phyloP scores from a whole-genome alignment of 257 asterid species.

The Verbascum thapsus region DNA sequence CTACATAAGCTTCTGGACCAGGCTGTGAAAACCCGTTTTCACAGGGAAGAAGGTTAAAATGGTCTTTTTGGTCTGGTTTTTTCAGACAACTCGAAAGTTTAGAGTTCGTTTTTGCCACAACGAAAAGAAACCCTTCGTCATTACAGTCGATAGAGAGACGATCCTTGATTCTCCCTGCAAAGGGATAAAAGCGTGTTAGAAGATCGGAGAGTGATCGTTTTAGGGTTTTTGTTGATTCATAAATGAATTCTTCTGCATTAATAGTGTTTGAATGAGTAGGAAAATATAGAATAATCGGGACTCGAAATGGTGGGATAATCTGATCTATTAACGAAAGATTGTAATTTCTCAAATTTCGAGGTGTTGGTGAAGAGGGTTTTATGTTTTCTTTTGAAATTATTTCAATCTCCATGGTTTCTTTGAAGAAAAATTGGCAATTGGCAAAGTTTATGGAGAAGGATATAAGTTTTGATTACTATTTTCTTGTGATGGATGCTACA shows the following conservation, averaged over 20 bases:
- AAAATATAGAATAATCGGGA: slow-evolving; percentile 26
- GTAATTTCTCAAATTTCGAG: slow-evolving; percentile 30
- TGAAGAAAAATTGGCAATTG: neutral
- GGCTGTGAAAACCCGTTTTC: neutral
- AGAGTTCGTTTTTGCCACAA: neutral
- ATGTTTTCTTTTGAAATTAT: slow-evolving; percentile 25
- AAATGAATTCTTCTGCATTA: too few species aligned
- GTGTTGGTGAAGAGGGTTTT: slow-evolving; percentile 36
- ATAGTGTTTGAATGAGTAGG: neutral
- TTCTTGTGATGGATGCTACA: too few species aligned
- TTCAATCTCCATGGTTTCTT: slow-evolving; percentile 5
- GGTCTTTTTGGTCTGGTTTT: slow-evolving; percentile 12
- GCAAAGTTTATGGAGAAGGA: too few species aligned
- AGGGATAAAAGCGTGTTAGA: slow-evolving; percentile 30
- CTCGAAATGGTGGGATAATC: slow-evolving; percentile 4
- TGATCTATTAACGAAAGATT: slow-evolving; percentile 36
- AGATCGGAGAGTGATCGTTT: slow-evolving; percentile 24
- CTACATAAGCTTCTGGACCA: neutral
- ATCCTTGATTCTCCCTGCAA: slow-evolving; percentile 16
- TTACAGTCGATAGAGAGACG: slow-evolving; percentile 21
- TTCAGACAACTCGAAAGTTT: slow-evolving; percentile 10
- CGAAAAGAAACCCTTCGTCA: slow-evolving; percentile 29
- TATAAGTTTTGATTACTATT: too few species aligned
- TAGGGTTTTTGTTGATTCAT: neutral
- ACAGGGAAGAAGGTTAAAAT: neutral